Percentiles rank a stretch among this genome's conserved stretches.
phyloP scores from a whole-genome alignment of 768 basidiomycete genomes.

The Mycena albidolilacea region DNA sequence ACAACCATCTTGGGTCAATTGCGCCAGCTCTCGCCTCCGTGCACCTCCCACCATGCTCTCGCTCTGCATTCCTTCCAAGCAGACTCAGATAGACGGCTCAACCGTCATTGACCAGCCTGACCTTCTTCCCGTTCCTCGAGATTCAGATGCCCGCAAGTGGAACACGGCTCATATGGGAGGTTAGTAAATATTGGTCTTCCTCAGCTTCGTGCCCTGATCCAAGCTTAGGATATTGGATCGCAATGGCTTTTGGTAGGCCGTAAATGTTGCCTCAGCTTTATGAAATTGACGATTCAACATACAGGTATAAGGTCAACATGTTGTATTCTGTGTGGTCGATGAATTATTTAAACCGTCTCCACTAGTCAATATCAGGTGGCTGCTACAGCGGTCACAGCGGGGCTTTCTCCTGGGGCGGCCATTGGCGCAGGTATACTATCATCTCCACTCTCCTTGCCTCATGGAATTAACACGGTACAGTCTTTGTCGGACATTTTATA shows the following conservation, averaged over 20 bases:
- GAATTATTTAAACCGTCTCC: neutral
- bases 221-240: constrained; percentile 38
- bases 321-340: neutral
- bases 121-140: constrained; percentile 37
- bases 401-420: constrained; percentile 38
- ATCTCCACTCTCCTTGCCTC: neutral
- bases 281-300: neutral
- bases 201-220: neutral
- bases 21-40: neutral
- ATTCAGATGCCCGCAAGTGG: constrained; percentile 34
- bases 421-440: constrained; percentile 37
- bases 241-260: constrained; percentile 39
- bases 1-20: neutral
- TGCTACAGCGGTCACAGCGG: constrained; percentile 36
- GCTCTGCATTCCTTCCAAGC: constrained; percentile 1
- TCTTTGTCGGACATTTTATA: constrained; percentile 40
- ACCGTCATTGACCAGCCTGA: constrained; percentile 28
- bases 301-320: constrained; percentile 33
- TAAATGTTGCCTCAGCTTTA: neutral
- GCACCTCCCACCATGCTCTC: neutral
- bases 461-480: neutral
- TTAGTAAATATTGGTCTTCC: neutral
- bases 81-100: constrained; percentile 25
- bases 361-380: constrained; percentile 43
- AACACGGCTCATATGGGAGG: constrained; percentile 34